Conservation (phyloP, 2,329 filamentous ascomycete species). For the Colletotrichum brevisporum region DNA sequence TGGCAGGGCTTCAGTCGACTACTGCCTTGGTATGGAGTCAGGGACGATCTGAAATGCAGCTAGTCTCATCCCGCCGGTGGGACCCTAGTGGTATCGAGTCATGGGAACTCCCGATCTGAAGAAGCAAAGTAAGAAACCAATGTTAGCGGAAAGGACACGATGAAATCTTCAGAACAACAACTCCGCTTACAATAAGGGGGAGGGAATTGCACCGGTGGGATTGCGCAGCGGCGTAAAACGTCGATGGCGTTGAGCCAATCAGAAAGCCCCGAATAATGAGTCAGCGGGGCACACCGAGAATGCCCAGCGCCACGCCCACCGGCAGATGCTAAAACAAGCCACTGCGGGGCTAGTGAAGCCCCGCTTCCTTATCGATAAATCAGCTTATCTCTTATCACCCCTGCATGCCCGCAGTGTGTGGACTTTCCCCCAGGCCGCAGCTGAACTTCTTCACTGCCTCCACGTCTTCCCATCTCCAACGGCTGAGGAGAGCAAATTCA, state of each 20-base stretch:
- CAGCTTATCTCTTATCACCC: background rate
- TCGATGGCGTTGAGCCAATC: conserved; percentile 5
- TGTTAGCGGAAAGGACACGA: no score
- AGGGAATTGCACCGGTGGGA: background rate
- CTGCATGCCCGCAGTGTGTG: no score
- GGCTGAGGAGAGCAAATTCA: background rate
- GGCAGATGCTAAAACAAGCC: background rate
- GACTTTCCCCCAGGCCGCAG: background rate
- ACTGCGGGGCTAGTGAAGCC: background rate
- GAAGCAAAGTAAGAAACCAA: no score
- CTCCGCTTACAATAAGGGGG: no score
- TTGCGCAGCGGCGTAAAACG: background rate
- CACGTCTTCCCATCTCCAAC: no score
- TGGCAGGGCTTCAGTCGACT: no score
- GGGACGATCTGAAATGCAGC: no score
- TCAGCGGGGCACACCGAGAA: conserved; percentile 11
- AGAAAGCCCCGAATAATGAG: background rate
- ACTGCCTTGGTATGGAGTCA: no score
- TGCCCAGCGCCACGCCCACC: background rate
- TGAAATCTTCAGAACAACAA: no score
- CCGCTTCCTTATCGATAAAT: background rate
- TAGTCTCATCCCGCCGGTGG: no score
- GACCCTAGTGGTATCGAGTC: no score
- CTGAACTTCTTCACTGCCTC: background rate
- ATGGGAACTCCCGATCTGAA: no score